These are phyloP conservation scores for Aphanomyces cochlioides DNA, from an alignment of 352 stramenopile genomes.

Conservation along the genomic window DNA sequence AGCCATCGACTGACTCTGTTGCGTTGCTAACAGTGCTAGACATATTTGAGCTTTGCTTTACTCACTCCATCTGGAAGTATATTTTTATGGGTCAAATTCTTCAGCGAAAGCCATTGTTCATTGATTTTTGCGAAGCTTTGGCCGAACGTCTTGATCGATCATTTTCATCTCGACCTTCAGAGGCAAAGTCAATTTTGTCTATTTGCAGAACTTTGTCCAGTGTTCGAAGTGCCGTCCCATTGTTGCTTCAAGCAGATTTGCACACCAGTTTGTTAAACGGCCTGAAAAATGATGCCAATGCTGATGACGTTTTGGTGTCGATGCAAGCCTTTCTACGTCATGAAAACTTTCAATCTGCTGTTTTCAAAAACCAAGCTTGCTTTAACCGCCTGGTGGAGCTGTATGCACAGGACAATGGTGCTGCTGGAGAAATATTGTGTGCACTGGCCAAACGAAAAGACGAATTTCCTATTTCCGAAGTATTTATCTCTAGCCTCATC, in stretches of 20 bases:
- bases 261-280: constrained; percentile 5
- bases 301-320: background rate
- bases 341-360: background rate
- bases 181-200: background rate
- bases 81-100: constrained; percentile 7
- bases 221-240: background rate
- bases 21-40: background rate
- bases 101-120: background rate
- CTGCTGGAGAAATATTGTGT: constrained; percentile 9
- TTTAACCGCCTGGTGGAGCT: constrained; percentile 17
- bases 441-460: constrained; percentile 6
- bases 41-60: background rate
- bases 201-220: background rate
- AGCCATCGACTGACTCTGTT: background rate
- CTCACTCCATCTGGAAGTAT: constrained; percentile 11
- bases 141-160: constrained; percentile 11
- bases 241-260: constrained; percentile 14
- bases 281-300: background rate
- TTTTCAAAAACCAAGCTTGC: background rate
- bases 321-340: constrained; percentile 14
- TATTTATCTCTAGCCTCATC: constrained; percentile 22
- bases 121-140: constrained; percentile 22
- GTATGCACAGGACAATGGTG: constrained; percentile 12
- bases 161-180: background rate
- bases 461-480: background rate